These are phyloP conservation scores for Pseudozyma hubeiensis DNA, from an alignment of 1,284 basidiomycete species.

Conservation along the genomic window DNA sequence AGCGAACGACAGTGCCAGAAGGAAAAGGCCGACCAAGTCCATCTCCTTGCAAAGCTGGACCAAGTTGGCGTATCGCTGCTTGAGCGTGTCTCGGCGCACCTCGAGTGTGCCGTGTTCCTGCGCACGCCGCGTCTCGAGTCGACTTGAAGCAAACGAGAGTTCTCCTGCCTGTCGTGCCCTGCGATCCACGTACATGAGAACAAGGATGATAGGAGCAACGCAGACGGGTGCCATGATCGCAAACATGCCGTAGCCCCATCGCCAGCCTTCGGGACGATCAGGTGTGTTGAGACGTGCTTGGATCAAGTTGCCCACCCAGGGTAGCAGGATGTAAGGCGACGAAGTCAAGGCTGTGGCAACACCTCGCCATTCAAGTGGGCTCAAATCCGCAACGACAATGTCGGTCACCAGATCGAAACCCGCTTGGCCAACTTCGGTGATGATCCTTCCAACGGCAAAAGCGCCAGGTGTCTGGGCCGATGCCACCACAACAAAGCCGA, in stretches of 20 bases:
- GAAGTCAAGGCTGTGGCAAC: slow-evolving; percentile 35
- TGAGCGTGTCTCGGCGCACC: slow-evolving; percentile 21
- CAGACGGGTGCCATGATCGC: slow-evolving; percentile 44
- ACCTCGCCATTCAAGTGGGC: slow-evolving; percentile 41
- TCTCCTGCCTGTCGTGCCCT: slow-evolving; percentile 67
- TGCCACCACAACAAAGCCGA: slow-evolving; percentile 58
- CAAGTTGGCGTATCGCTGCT: slow-evolving; percentile 23
- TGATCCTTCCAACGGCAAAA: slow-evolving; percentile 25
- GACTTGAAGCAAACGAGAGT: slow-evolving; percentile 32
- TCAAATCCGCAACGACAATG: slow-evolving; percentile 58
- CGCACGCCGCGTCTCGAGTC: slow-evolving; percentile 18
- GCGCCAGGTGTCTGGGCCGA: slow-evolving; percentile 25
- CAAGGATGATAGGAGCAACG: slow-evolving; percentile 53
- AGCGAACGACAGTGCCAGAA: slow-evolving; percentile 25
- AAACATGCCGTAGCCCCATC: slow-evolving; percentile 52
- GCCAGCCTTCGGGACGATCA: slow-evolving; percentile 28
- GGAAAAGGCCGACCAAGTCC: slow-evolving; percentile 69
- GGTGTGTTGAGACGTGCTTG: slow-evolving; percentile 4
- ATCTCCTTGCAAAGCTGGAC: slow-evolving; percentile 61
- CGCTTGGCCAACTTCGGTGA: slow-evolving; percentile 44
- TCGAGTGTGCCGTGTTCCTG: slow-evolving; percentile 20
- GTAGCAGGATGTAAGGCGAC: slow-evolving; percentile 24
- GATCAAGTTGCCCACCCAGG: slow-evolving; percentile 18
- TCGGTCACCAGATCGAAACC: slow-evolving; percentile 52
- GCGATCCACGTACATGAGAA: slow-evolving; percentile 69